Evolutionary conservation across 768 basidiomycete genomes (phyloP).

Genomic region (Hebeloma cylindrosporum): DNA sequence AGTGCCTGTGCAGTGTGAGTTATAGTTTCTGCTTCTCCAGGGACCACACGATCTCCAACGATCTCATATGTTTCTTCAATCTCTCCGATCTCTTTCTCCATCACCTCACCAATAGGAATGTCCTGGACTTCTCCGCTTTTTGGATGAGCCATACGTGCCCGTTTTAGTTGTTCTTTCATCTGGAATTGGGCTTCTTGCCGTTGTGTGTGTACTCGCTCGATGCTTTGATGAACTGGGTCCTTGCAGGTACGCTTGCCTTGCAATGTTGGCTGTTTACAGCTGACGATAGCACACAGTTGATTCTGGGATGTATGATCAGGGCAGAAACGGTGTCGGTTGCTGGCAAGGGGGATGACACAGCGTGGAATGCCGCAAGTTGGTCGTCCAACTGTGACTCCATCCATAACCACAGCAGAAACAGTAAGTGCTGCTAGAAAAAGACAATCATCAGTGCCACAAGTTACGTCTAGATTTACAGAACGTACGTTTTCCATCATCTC

Average conservation of each 20-base stretch:
- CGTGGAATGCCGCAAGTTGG: slow-evolving; percentile 11
- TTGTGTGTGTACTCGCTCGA: slow-evolving; percentile 5
- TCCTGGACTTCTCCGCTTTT: not conserved
- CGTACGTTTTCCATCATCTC: not conserved
- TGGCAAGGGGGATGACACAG: slow-evolving; percentile 9
- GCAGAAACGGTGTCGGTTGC: slow-evolving; percentile 7
- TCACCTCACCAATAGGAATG: not conserved
- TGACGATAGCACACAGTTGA: slow-evolving; percentile 5
- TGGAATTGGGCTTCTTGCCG: slow-evolving; percentile 10
- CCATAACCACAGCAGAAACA: slow-evolving; percentile 13
- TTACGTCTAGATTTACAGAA: not conserved
- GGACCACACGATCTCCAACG: too few species aligned
- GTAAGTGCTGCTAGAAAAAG: not conserved
- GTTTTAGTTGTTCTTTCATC: slow-evolving; percentile 1
- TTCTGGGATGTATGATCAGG: not conserved
- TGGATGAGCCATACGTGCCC: slow-evolving; percentile 10
- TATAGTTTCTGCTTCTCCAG: too few species aligned
- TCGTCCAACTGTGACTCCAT: slow-evolving; percentile 14
- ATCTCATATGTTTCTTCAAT: not conserved
- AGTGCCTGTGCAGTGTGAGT: too few species aligned
- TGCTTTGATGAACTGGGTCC: slow-evolving; percentile 5
- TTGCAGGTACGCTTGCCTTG: slow-evolving; percentile 2
- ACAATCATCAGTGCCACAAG: not conserved
- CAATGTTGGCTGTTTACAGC: not conserved
- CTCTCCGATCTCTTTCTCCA: slow-evolving; percentile 1